Evolutionary conservation across 768 basidiomycete genomes (phyloP).

Genomic region (Nidularia pulvinata): DNA sequence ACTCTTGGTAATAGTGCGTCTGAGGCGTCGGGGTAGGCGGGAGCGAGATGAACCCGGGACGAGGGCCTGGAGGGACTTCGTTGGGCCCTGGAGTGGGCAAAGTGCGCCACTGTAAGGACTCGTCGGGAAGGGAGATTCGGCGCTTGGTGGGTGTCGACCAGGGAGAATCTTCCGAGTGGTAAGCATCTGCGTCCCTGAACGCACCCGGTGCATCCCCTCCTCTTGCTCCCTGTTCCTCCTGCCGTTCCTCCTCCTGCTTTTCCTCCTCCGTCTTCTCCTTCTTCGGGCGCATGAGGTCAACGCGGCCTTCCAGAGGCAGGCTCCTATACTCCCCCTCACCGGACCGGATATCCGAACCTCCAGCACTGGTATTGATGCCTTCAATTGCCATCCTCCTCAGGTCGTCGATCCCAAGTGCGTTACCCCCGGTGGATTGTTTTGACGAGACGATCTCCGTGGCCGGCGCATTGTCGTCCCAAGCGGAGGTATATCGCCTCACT

Average conservation of each 20-base stretch:
- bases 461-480: conserved; percentile 83
- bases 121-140: conserved; percentile 20
- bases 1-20: not conserved
- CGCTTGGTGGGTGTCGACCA: conserved; percentile 35
- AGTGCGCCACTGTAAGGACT: conserved; percentile 42
- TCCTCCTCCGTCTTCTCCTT: conserved; percentile 5
- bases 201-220: not conserved
- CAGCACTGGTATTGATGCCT: conserved; percentile 39
- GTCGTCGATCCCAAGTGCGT: conserved; percentile 59
- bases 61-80: conserved; percentile 66
- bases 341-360: conserved; percentile 10
- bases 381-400: conserved; percentile 62
- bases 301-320: conserved; percentile 85
- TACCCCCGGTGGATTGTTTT: conserved; percentile 15
- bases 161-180: conserved; percentile 21
- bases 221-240: not conserved
- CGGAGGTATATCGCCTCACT: conserved; percentile 67
- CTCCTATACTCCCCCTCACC: conserved; percentile 77
- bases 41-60: conserved; percentile 44
- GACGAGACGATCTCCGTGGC: conserved; percentile 11
- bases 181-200: not conserved
- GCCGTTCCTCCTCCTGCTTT: not conserved
- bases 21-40: conserved; percentile 40
- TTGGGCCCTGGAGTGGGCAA: conserved; percentile 61
- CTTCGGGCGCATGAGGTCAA: conserved; percentile 79